phyloP scores from a whole-genome alignment of 2,329 filamentous ascomycete species.

The Chalaropsis ovoidea region DNA sequence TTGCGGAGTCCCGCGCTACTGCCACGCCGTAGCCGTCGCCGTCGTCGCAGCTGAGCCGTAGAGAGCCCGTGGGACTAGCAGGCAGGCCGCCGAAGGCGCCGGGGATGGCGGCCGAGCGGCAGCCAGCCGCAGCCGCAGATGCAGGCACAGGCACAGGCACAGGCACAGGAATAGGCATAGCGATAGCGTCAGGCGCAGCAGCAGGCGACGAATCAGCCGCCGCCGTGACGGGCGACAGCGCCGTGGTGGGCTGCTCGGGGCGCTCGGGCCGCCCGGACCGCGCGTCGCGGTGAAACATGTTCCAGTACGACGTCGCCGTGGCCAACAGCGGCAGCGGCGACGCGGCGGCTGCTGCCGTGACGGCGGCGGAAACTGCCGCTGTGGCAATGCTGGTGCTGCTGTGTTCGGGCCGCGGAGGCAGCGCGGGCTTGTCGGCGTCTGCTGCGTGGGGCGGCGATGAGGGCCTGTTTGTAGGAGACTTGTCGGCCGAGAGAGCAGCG shows the following conservation, averaged over 20 bases:
- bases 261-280: conserved; percentile 11
- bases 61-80: not conserved
- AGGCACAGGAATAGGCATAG: not conserved
- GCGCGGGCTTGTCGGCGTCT: not conserved
- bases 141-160: not conserved
- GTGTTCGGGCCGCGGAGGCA: not conserved
- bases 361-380: not conserved
- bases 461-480: not conserved
- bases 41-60: not conserved
- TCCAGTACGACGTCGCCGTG: conserved; percentile 8
- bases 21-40: not conserved
- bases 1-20: not conserved
- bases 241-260: conserved; percentile 14
- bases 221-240: not conserved
- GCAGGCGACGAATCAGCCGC: not conserved
- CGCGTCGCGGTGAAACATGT: conserved; percentile 11
- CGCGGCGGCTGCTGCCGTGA: not conserved
- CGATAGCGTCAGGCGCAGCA: not conserved
- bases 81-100: not conserved
- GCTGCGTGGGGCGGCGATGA: not conserved
- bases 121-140: not conserved
- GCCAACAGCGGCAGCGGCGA: not conserved
- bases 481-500: not conserved
- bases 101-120: not conserved
- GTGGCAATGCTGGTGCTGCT: not conserved